phyloP scores from a whole-genome alignment of 2,329 filamentous ascomycete species.

The Aspergillus sp. region DNA sequence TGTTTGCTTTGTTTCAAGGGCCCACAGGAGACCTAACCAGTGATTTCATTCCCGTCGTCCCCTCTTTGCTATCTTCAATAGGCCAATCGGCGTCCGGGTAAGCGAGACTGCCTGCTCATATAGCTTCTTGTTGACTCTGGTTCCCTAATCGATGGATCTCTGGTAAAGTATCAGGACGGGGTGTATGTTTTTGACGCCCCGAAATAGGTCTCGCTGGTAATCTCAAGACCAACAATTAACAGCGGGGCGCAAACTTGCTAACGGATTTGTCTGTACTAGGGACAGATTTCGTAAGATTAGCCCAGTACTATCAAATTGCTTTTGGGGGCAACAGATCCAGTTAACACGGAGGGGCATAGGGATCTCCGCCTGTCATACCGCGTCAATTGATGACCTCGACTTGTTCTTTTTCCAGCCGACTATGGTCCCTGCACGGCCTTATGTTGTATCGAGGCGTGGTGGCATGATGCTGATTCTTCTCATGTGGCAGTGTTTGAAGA shows the following conservation, averaged over 20 bases:
- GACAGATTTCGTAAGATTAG: constrained; percentile 16
- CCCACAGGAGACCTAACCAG: no score
- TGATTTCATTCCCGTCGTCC: no score
- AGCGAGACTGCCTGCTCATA: neutral
- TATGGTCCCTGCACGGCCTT: neutral
- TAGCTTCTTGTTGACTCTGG: no score
- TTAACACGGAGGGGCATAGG: neutral
- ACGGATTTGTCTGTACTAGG: neutral
- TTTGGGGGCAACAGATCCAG: neutral
- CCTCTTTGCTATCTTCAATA: no score
- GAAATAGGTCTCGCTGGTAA: constrained; percentile 13
- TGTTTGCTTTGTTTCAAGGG: no score
- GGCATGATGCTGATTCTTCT: no score
- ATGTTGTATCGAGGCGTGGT: no score
- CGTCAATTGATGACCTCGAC: neutral
- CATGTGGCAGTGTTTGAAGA: no score
- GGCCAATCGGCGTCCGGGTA: constrained; percentile 15
- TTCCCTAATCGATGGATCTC: no score
- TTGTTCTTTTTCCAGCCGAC: neutral
- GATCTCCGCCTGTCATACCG: neutral
- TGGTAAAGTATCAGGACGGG: constrained; percentile 15
- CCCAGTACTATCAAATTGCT: neutral
- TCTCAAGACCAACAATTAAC: neutral
- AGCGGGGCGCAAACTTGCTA: neutral
- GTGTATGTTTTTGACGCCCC: constrained; percentile 23